Percentiles rank a stretch among this genome's conserved stretches.
Evolutionary conservation across 2,329 filamentous ascomycete species (phyloP).

Genomic region (Colletotrichum aenigma): DNA sequence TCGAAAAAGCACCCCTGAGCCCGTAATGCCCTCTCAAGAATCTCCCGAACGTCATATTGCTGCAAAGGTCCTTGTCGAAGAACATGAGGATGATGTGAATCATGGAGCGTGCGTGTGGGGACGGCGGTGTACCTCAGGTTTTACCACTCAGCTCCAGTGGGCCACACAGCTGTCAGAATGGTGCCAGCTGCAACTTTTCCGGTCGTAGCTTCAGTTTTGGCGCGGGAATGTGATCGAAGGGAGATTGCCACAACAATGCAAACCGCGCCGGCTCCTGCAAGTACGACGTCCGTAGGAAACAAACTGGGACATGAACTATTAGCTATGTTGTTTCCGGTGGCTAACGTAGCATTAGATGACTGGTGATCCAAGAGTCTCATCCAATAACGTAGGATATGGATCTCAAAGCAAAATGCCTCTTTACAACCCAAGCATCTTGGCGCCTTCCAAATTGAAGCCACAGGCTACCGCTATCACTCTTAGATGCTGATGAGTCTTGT

Average conservation of each 20-base stretch:
- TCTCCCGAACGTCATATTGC: conserved; percentile 40
- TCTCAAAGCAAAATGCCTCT: not conserved
- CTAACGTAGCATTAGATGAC: not conserved
- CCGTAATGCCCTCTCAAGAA: conserved; percentile 32
- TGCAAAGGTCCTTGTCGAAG: conserved; percentile 32
- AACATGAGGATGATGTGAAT: not conserved
- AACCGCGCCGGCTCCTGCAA: not conserved
- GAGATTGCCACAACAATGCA: not conserved
- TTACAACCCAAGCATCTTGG: not conserved
- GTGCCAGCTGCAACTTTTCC: not conserved
- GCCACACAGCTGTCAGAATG: not conserved
- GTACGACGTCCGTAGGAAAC: not conserved
- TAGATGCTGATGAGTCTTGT: not conserved
- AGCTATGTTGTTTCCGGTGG: not conserved
- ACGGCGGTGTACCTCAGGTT: not conserved
- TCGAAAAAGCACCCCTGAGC: conserved; percentile 26
- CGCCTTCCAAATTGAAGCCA: not conserved
- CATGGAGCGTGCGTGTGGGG: not conserved
- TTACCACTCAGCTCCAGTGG: not conserved
- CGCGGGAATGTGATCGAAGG: not conserved
- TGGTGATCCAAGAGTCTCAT: not conserved
- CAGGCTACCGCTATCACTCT: not conserved
- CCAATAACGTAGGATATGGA: not conserved
- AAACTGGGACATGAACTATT: not conserved
- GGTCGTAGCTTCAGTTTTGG: not conserved